Evolutionary conservation across 768 basidiomycete species (phyloP), one percentile per base, ranked within the genome.

Genomic region (Pulveroboletus sp.): DNA sequence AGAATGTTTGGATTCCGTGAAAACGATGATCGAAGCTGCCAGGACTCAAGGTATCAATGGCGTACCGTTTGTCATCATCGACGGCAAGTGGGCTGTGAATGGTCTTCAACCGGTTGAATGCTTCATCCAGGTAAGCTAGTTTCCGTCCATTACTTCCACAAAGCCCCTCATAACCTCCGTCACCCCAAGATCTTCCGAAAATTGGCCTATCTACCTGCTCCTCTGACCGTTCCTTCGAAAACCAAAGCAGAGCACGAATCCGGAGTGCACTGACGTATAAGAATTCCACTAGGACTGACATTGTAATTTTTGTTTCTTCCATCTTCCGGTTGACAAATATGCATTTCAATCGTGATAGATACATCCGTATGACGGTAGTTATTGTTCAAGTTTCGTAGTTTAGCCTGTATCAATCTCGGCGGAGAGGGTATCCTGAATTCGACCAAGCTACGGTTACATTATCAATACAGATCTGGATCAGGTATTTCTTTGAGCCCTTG

Each of bases 1-100:
- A 31, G 73, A 73, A 50, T 65, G 66, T 50, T 53, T 60, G 45
- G 59, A 67, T 31, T 69, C 73, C 37, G 72, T 79, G 11, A 55
- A 71, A 40, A 65, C 63, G 31, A 73, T 70, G 51, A 67, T 74
- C 8, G 56, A 57, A 15, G 66, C 69, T 21, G 74, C 76, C 11
- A 69, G 66, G 48, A 53, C 59, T n/a, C 61, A 68, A 3, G 75
- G 76, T 26, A 72, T 80, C 49, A 69, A 61, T 10, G 78, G 79
- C 28, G 77, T 79, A 0, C 79, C 79, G 14, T 79, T 76, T 57
- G 69, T 76, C 46, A 73, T 79, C 26, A 69, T 77, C 46, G 67
- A 76, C 33, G 64, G 68, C 28, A 72, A 71, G 47, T 77, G 71
- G 68, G 76, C 72, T 4, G 58, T 77, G 46, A 71, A 68, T 14